Conservation (phyloP, 305 asterid species). For the Solanum hybrid region DNA sequence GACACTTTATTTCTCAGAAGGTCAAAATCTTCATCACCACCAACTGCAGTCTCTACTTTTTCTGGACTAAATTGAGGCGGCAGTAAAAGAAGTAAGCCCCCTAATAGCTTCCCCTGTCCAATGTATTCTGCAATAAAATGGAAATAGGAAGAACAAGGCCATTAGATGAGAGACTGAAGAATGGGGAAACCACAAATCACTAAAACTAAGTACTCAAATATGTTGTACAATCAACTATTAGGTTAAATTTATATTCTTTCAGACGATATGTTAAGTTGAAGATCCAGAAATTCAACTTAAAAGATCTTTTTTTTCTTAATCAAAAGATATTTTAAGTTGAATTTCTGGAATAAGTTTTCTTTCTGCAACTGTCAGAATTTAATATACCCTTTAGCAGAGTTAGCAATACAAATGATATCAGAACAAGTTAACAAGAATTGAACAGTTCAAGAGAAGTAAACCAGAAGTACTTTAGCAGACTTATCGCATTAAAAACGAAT, state of each 20-base stretch:
- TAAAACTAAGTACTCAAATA: background rate
- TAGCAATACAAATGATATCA: background rate
- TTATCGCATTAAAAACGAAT: background rate
- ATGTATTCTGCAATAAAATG: constrained; percentile 65
- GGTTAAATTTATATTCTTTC: background rate
- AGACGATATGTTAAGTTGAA: background rate
- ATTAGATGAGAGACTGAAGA: background rate
- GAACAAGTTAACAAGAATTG: background rate
- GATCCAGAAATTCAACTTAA: background rate
- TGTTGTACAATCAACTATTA: background rate
- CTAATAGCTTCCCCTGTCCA: constrained; percentile 69
- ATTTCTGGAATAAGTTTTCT: background rate
- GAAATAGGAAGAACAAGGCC: constrained; percentile 3
- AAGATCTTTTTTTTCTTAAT: background rate
- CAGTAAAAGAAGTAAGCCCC: constrained; percentile 79
- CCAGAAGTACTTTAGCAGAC: background rate
- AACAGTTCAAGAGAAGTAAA: background rate
- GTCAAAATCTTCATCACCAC: constrained; percentile 30
- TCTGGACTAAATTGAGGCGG: constrained; percentile 61
- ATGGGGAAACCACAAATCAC: background rate
- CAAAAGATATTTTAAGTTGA: background rate
- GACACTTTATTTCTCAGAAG: constrained; percentile 30
- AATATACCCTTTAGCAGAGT: background rate
- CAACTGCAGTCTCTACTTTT: constrained; percentile 26
- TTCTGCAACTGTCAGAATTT: background rate